Evolutionary conservation across 805 yeast genomes (phyloP).

Genomic region (Pichia cabralensis): DNA sequence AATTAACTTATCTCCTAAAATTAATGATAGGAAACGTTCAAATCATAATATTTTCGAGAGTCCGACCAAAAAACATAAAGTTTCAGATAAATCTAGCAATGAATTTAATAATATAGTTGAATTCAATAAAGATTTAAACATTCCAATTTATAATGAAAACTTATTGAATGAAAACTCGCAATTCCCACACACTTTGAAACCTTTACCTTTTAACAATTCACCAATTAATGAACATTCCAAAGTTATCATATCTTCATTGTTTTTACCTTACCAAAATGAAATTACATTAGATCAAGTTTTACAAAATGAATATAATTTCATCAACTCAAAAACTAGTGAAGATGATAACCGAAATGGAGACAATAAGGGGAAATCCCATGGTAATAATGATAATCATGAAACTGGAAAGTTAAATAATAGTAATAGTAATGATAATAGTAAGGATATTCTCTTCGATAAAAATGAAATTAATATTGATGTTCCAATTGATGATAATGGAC

Average conservation of each 20-base stretch:
- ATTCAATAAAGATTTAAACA: no score
- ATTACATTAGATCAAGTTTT: slow-evolving; percentile 12
- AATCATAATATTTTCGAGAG: slow-evolving; percentile 2
- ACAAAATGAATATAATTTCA: not conserved
- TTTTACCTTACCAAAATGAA: slow-evolving; percentile 32
- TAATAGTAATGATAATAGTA: not conserved
- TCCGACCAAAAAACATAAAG: slow-evolving; percentile 32
- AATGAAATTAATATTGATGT: slow-evolving; percentile 53
- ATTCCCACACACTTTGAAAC: slow-evolving; percentile 39
- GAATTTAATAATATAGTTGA: no score
- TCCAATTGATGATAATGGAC: slow-evolving; percentile 88
- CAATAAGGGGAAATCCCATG: no score
- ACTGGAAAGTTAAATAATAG: not conserved
- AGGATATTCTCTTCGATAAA: not conserved
- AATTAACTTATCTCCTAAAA: no score
- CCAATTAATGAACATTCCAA: slow-evolving; percentile 24
- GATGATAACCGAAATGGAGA: not conserved
- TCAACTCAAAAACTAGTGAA: slow-evolving; percentile 12
- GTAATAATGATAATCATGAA: not conserved
- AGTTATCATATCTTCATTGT: slow-evolving; percentile 39
- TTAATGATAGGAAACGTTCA: no score
- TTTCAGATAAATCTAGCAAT: no score
- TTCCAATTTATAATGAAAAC: not conserved
- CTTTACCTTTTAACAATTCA: slow-evolving; percentile 22
- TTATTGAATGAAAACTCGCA: not conserved